Conservation (phyloP, 441 rosid genomes). For the Adansonia gregorii region DNA sequence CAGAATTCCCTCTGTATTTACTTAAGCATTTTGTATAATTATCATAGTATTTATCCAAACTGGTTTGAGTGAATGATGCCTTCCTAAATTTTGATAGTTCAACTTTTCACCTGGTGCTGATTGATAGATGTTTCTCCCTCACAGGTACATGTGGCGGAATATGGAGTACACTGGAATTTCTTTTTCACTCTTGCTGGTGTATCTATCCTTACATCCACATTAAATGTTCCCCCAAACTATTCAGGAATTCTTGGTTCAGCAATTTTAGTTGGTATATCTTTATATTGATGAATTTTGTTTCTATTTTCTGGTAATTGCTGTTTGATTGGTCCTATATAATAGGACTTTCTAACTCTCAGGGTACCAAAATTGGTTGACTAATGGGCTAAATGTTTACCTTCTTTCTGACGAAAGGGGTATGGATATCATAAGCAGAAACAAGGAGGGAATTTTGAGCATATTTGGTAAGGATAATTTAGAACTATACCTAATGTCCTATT, state of each 20-base stretch:
- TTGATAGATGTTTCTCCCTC: constrained; percentile 8
- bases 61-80: constrained; percentile 8
- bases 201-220: constrained; percentile 63
- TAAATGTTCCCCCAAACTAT: constrained; percentile 64
- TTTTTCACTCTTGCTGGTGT: constrained; percentile 91
- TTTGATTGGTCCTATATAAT: constrained; percentile 21
- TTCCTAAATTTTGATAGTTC: constrained; percentile 4
- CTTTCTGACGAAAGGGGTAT: constrained; percentile 74
- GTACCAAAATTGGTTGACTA: constrained; percentile 65
- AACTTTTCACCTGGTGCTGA: constrained; percentile 15
- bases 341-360: constrained; percentile 51
- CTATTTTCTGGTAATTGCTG: constrained; percentile 20
- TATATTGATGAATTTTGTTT: constrained; percentile 15
- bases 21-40: not conserved
- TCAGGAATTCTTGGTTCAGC: constrained; percentile 71
- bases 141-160: constrained; percentile 82
- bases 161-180: constrained; percentile 95
- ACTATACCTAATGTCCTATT: not conserved
- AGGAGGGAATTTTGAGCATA: constrained; percentile 85
- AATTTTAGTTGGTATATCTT: constrained; percentile 61
- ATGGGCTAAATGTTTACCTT: constrained; percentile 71
- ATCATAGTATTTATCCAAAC: not conserved
- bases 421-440: constrained; percentile 77
- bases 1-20: not conserved
- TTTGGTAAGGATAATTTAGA: constrained; percentile 54